Evolutionary conservation across 73 alveolate species (phyloP), one percentile per base, ranked within the genome.

Genomic region (Durusdinium trenchii): DNA sequence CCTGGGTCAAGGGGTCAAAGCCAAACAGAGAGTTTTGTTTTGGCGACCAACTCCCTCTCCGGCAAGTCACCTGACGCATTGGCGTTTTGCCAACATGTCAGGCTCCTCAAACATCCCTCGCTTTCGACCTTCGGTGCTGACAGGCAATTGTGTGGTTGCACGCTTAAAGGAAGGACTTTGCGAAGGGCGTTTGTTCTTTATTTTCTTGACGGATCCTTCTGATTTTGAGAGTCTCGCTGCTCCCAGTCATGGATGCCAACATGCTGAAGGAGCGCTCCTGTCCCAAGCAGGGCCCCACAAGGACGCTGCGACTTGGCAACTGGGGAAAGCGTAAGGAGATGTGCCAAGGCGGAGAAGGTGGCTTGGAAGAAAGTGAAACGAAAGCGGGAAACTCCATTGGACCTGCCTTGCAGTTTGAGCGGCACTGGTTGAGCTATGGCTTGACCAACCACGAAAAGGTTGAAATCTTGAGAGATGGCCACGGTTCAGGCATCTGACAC

Each of bases 71-170:
- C 98, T 76, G 60, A 91, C 35, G 90, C 98, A 91, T 60, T 91
- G 98, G 90, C 98, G 98, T 57, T 91, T 91, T 52, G 98, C 98
- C 90, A 91, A 61, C 89, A 91, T 69, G 98, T 91, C 98, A 38
- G 98, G 98, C 47, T 91, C 98, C 43, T 91, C 98, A 91, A 91
- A 91, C 98, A 91, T 91, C 20, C 98, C 98, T 12, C 98, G 98
- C 78, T 91, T 91, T 38, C 98, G 98, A 78, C 98, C 98, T 91
- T 36, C 4, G 52, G 84, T 20, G 28, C 52, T 20, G 32, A 23
- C 69, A 57, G 23, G 23, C 12, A 23, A 57, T 57, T 12, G 69
- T 23, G 51, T 3, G 30, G 45, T 9, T 12, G 51, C 28, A 26
- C 40, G 50, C 5, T 5, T 40, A 51, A 6, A 6, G 50, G 32